Base-by-base conservation (phyloP, 1,284 basidiomycete species). In the Cryptococcus sp. region DNA sequence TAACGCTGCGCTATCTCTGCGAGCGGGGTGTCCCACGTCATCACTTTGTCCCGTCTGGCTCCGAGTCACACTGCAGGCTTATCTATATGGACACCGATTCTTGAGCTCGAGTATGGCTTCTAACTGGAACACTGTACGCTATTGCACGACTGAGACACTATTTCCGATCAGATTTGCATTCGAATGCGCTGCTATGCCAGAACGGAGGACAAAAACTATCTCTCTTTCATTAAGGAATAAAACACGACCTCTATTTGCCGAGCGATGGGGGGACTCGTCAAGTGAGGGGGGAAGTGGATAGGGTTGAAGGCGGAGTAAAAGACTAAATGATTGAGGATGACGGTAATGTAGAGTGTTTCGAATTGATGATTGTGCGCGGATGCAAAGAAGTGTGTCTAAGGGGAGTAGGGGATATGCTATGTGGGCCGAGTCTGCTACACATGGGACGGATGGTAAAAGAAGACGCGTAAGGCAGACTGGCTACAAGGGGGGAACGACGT, bases 81-180 rank as follows among this genome's bases (percentile, higher is more conserved):
- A 35, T 35, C 31, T 35, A 35, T 13, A 10, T 35, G 13, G 31
- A 5, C 31, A 35, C 7, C 31, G 31, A 5, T 13, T 35, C 31
- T 13, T 47, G 20, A 6, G 8, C 19, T 22, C 5, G 25, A 25
- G 31, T 35, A 35, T 35, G 8, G 31, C 31, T 35, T 10, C 4
- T 35, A 8, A 35, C 2, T 35, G 8, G 31, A 10, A 8, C 8
- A n/a, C n/a, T n/a, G n/a, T n/a, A n/a, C n/a, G n/a, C n/a, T n/a
- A n/a, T 10, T 35, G 31, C 31, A 8, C 7, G 10, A 35, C 47
- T 22, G 31, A 19, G 1, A 16, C 23, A 35, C 48, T 59, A 54
- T 40, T 40, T 59, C 57, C 57, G 53, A 54, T 59, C 53, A 59
- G 41, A 59, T 59, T 49, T 59, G 57, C 57, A 59, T 59, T 59